A percentile compares a stretch with the other conserved stretches of the same genome.
Conservation (phyloP, 371 early-diverging fungal species). For the Rhizomucor pusillus region DNA sequence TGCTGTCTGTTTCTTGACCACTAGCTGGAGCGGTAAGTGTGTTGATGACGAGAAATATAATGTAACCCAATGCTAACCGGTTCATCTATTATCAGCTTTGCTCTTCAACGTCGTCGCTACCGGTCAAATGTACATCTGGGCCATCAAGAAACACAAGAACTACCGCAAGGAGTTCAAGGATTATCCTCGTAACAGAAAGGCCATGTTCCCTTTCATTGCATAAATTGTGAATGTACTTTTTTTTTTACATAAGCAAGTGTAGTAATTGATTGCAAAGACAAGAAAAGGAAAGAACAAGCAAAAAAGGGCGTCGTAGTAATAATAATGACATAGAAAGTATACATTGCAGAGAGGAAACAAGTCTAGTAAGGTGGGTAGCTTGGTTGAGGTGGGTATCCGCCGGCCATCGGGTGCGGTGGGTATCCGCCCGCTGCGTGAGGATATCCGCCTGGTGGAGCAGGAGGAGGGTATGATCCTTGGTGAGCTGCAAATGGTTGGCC, state of each 20-base stretch:
- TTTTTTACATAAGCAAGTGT: not conserved
- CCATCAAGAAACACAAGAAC: constrained; percentile 91
- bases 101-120: constrained; percentile 81
- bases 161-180: constrained; percentile 91
- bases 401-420: constrained; percentile 6
- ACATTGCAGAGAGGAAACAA: not conserved
- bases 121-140: constrained; percentile 95
- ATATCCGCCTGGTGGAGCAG: constrained; percentile 8
- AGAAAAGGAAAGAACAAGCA: not conserved
- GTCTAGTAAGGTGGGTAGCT: constrained; percentile 17
- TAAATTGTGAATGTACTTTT: constrained; percentile 32
- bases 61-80: not conserved
- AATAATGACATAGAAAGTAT: not conserved
- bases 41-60: not conserved
- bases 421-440: constrained; percentile 9
- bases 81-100: constrained; percentile 43
- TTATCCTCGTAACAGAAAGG: constrained; percentile 88
- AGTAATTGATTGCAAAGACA: not conserved
- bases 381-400: constrained; percentile 11
- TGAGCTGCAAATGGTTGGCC: constrained; percentile 21
- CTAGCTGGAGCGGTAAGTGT: constrained; percentile 66
- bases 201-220: constrained; percentile 86
- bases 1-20: constrained; percentile 71
- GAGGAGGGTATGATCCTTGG: constrained; percentile 15
- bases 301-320: not conserved